Base-by-base conservation (phyloP, 225 moss, liverwort and hornwort species). In the Straminergon stramineum region DNA sequence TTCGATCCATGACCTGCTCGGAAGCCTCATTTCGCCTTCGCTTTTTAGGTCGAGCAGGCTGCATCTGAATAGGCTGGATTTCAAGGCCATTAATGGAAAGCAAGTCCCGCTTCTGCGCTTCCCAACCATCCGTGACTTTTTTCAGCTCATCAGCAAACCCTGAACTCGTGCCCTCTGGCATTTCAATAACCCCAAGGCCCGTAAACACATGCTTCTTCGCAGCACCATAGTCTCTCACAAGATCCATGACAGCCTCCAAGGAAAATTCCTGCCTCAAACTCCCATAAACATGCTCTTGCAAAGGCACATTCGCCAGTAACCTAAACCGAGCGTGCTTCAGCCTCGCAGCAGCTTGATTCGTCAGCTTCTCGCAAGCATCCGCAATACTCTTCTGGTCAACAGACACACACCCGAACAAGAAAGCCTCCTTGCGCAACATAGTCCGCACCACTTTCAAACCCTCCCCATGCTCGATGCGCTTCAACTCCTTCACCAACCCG, bases 351-450 rank as follows among this genome's bases (percentile, higher is more conserved):
- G 96, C 95, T 81, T 95, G 95, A n/a, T 65, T 94, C 21, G 94
- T 93, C 77, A 99, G 94, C 91, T 94, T 96, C 89, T 94, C 95
- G 69, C 95, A 94, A 15, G 94, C 93, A 70, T 94, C 93, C 41
- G 96, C 95, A 32, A 99, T 97, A 58, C 96, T 96, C 66, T 92
- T 96, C 92, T 99, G 99, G 85, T 97, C 96, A 15, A 96, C 95
- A 7, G 96, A 93, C 66, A 99, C 99, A 48, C 97, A 99, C 48
- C 99, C 99, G 74, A 93, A 99, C 51, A 99, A 81, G 57, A 97
- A 99, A 51, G 92, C 92, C 61, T 95, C 94, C 67, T 96, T 92
- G 1, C 85, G 90, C 75, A 97, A 88, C 96, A 99, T 96, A 16
- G 90, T 94, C 39, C 93, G 88, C 74, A 99, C 93, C 22, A 99